These are phyloP conservation scores for Mortierella hygrophila DNA, from an alignment of 192 early-diverging fungal species.

Conservation along the genomic window DNA sequence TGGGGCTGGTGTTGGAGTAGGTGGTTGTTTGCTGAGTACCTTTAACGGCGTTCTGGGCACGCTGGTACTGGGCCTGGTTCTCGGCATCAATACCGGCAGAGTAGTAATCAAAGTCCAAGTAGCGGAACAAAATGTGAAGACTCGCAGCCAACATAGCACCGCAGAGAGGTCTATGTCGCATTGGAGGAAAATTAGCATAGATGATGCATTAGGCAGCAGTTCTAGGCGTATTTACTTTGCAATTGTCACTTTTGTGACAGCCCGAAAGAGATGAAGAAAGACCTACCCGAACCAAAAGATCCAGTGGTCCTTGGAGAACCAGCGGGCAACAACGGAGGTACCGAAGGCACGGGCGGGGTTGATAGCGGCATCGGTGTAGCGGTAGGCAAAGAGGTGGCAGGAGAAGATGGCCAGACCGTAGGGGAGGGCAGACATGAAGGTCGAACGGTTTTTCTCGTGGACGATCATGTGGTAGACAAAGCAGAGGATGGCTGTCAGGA, in stretches of 20 bases:
- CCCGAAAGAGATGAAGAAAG: background rate
- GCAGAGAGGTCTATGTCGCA: conserved; percentile 21
- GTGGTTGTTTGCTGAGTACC: background rate
- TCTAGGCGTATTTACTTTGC: background rate
- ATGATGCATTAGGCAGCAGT: background rate
- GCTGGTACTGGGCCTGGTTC: conserved; percentile 42
- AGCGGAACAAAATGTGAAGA: conserved; percentile 46
- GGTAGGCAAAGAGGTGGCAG: conserved; percentile 38
- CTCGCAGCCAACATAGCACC: conserved; percentile 35
- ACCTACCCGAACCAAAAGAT: conserved; percentile 73
- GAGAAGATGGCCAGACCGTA: conserved; percentile 43
- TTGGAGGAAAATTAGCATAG: background rate
- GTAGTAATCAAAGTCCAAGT: conserved; percentile 30
- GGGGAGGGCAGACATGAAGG: conserved; percentile 38
- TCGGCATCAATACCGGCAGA: conserved; percentile 44
- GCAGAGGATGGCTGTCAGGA: conserved; percentile 40
- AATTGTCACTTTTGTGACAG: background rate
- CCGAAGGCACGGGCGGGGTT: conserved; percentile 79
- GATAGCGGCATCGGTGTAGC: conserved; percentile 63
- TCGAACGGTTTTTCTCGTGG: conserved; percentile 45
- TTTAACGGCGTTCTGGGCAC: conserved; percentile 28
- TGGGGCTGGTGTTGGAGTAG: background rate
- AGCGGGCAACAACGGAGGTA: conserved; percentile 63
- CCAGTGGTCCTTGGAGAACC: conserved; percentile 66
- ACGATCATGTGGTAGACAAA: conserved; percentile 44